Base-by-base conservation (phyloP, 805 yeast genomes). In the Metschnikowia hibisci region DNA sequence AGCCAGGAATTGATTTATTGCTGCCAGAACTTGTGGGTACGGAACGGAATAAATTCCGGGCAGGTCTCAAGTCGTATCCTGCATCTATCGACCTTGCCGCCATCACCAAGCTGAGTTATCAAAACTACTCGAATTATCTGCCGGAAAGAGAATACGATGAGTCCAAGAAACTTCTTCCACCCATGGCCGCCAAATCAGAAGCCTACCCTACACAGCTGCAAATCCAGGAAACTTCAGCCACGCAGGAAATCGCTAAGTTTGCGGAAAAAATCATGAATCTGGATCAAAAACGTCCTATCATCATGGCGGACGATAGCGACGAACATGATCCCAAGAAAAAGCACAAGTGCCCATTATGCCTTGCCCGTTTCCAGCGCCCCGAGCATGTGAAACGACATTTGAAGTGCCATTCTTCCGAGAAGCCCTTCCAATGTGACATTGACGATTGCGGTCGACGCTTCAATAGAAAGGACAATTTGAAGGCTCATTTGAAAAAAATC, bases 351-450 rank as follows among this genome's bases (percentile, higher is more conserved):
- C 85, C 85, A 1, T 58, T 80, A 32, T 81, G 87, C 56, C 78
- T 75, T 37, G 71, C 80, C 31, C 62, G 75, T 39, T 81, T 81
- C 67, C 87, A 81, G 57, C 62, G 85, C 50, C 84, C 88, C 2
- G 88, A 82, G 54, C 88, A 82, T 59, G 88, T 82, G 23, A 82
- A 78, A 57, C 60, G 87, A 48, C 81, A 78, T 54, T 68, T 78
- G 74, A 71, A 79, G 55, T 69, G 77, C 33, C 83, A 78, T 58
- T 73, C 80, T 4, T 64, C 75, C 9, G 82, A 78, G 49, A 78
- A 77, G 53, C 83, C 83, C 6, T 78, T 68, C 51, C 71, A 66
- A 45, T 78, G 83, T 56, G 73, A 76, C 39, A 73, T 72, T 50
- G 66, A 66, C 3, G 64, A 69, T 31, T 78, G 83, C 57, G 76